Conservation (phyloP, 2,329 filamentous ascomycete genomes). For the Mollisia scopiformis region DNA sequence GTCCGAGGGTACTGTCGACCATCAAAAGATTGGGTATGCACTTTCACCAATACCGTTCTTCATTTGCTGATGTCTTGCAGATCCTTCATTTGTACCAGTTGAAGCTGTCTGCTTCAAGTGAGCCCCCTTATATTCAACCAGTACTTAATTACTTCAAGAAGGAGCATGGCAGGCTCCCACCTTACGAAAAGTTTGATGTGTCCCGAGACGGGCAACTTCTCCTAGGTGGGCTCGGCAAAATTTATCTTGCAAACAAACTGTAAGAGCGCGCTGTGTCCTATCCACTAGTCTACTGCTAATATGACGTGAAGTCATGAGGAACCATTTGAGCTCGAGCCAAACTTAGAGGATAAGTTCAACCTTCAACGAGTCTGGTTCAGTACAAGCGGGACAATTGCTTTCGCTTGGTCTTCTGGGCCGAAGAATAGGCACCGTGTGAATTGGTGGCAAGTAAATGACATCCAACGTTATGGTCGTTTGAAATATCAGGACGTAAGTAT, state of each 20-base stretch:
- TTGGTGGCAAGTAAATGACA: slow-evolving; percentile 3
- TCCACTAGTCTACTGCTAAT: neutral
- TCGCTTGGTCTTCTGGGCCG: slow-evolving; percentile 2
- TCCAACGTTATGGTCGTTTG: neutral
- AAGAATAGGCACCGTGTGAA: slow-evolving; percentile 3
- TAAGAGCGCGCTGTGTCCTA: neutral
- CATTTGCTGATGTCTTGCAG: neutral
- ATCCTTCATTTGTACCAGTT: neutral
- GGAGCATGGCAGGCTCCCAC: neutral
- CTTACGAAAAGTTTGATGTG: slow-evolving; percentile 8
- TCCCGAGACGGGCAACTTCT: slow-evolving; percentile 5
- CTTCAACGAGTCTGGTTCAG: slow-evolving; percentile 11
- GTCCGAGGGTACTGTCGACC: neutral
- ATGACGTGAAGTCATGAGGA: neutral
- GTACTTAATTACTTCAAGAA: neutral
- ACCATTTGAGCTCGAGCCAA: neutral
- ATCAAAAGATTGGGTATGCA: neutral
- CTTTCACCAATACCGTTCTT: neutral
- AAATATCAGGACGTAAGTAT: slow-evolving; percentile 2
- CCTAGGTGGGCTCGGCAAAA: neutral
- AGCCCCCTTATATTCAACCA: neutral
- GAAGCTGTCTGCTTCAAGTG: neutral
- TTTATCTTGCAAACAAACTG: neutral
- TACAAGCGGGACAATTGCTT: slow-evolving; percentile 5
- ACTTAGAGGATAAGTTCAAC: neutral